Evolutionary conservation across 495 filamentous ascomycete species (phyloP).

Genomic region (Penicillium canariense): DNA sequence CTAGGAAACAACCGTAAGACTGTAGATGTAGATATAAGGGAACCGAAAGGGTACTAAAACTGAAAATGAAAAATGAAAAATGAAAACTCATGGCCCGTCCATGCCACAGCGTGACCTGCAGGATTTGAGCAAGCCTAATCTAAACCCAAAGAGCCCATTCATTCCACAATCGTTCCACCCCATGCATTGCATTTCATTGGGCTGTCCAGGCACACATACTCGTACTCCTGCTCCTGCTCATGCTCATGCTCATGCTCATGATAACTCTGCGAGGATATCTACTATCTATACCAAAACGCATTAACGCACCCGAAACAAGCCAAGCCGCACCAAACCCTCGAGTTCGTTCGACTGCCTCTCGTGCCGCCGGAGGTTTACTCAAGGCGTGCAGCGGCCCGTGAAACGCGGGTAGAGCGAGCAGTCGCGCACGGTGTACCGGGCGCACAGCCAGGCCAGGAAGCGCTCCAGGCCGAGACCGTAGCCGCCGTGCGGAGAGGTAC

Average conservation of each 20-base stretch:
- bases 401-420: constrained; percentile 90
- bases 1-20: too few species aligned
- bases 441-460: constrained; percentile 95
- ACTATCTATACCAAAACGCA: background rate
- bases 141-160: too few species aligned
- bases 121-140: too few species aligned
- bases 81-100: too few species aligned
- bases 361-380: constrained; percentile 15
- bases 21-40: too few species aligned
- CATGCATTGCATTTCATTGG: background rate
- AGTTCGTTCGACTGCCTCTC: background rate
- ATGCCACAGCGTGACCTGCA: too few species aligned
- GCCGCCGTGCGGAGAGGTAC: constrained; percentile 89
- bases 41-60: too few species aligned
- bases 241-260: background rate
- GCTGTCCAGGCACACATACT: too few species aligned
- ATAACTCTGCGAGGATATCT: background rate
- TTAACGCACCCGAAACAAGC: background rate
- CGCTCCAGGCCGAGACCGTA: constrained; percentile 95
- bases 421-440: constrained; percentile 86
- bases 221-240: background rate
- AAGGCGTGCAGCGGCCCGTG: constrained; percentile 92
- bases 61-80: too few species aligned
- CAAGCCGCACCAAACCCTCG: background rate
- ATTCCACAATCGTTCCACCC: background rate